These are phyloP conservation scores for Scheffersomyces insectosa DNA, from an alignment of 1,139 yeast species.

Conservation along the genomic window DNA sequence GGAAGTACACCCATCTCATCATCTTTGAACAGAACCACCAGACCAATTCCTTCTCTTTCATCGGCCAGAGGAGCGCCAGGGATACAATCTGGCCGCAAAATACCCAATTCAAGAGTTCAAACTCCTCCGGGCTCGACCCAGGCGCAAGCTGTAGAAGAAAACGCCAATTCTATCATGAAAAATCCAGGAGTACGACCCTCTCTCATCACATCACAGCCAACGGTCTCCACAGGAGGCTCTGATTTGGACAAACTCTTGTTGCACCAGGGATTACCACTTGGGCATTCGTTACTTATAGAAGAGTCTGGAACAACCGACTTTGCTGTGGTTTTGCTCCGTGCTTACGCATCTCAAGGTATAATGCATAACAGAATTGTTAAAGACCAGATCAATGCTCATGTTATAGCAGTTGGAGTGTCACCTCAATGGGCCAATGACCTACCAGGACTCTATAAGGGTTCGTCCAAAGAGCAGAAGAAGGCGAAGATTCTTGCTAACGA, in stretches of 20 bases:
- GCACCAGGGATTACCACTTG: conserved; percentile 87
- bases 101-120: background rate
- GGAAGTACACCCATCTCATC: conserved; percentile 8
- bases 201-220: conserved; percentile 68
- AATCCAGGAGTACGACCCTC: conserved; percentile 78
- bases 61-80: no score
- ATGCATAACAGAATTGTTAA: conserved; percentile 58
- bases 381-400: conserved; percentile 49
- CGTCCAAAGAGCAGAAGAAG: conserved; percentile 65
- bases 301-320: conserved; percentile 92
- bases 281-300: conserved; percentile 67
- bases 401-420: conserved; percentile 65
- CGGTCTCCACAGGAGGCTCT: conserved; percentile 73
- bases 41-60: no score
- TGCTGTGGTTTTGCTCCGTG: conserved; percentile 67
- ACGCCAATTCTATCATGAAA: conserved; percentile 14
- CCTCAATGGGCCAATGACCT: conserved; percentile 68
- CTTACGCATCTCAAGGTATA: conserved; percentile 80
- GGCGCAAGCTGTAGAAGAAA: conserved; percentile 7
- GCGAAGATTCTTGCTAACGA: conserved; percentile 59
- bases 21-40: no score
- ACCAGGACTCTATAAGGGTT: conserved; percentile 79
- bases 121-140: background rate
- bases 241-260: conserved; percentile 74
- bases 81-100: no score